Base-by-base conservation (phyloP, 2,329 filamentous ascomycete species). In the Fonsecaea pedrosoi region DNA sequence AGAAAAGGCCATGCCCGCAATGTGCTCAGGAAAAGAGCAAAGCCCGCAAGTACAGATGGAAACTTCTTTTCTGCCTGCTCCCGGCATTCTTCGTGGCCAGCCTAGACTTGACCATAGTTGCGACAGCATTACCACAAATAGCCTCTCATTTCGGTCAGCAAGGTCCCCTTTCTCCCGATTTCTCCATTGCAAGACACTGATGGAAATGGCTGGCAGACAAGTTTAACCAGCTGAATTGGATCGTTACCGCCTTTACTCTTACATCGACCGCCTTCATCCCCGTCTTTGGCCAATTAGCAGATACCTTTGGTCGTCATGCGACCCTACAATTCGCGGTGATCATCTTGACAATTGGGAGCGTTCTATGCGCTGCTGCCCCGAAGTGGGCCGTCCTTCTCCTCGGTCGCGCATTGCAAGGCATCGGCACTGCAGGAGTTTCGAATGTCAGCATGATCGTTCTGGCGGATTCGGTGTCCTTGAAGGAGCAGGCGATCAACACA, bases 171-270 rank as follows among this genome's bases (percentile, higher is more conserved):
- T 50, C 18, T 48, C 21, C 2, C 18, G 21, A 5, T 30, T 25
- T 42, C 34, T 35, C 21, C 30, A 3, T 12, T 25, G 3, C 34
- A 15, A 13, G 30, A 18, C 45, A 10, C 42, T 55, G 21, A 34
- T 42, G 5, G 30, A 60, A 18, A 53, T 48, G 38, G 30, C 30
- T 21, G 80, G 89, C 1, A 90, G 89, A 73, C 90, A 88, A 87
- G 89, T 66, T 73, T 73, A 72, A 70, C 53, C 69, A 70, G 50
- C 67, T 70, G 25, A 70, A 70, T 18, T 73, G 74, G 68, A 81
- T 92, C 73, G 85, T 90, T 18, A 88, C 89, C 0, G 82, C 87
- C 6, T 91, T 90, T 76, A 90, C 88, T 60, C 79, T 92, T 13
- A 88, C 89, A 1, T 85, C 88, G 1, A 90, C 82, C 0, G 79